phyloP scores from a whole-genome alignment of 2,329 filamentous ascomycete species.

The Penicillium thymicola region DNA sequence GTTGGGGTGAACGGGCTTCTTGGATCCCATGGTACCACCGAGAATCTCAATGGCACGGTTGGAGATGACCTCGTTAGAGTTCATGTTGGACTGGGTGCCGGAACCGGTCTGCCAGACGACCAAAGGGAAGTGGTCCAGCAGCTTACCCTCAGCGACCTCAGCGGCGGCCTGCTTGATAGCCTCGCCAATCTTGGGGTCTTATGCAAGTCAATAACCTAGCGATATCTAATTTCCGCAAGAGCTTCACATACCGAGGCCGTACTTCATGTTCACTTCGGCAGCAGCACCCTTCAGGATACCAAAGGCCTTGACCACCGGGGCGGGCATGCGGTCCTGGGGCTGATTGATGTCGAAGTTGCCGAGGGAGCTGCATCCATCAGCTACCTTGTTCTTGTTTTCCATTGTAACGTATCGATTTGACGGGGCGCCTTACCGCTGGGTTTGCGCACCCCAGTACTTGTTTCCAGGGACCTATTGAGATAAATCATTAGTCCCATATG shows the following conservation, averaged over 20 bases:
- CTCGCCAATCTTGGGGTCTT: slow-evolving; percentile 82
- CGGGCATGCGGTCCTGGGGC: slow-evolving; percentile 97
- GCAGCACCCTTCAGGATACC: slow-evolving; percentile 97
- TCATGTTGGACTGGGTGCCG: slow-evolving; percentile 99
- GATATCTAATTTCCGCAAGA: neutral
- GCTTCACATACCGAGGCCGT: slow-evolving; percentile 63
- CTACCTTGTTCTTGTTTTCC: slow-evolving; percentile 5
- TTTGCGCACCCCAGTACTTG: slow-evolving; percentile 99
- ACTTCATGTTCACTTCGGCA: slow-evolving; percentile 92
- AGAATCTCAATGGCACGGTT: slow-evolving; percentile 98
- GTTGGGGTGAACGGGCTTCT: slow-evolving; percentile 98
- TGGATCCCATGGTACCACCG: slow-evolving; percentile 87
- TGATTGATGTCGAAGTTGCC: slow-evolving; percentile 99
- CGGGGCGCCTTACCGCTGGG: slow-evolving; percentile 61
- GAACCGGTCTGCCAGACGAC: slow-evolving; percentile 99
- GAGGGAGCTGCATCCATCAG: slow-evolving; percentile 59
- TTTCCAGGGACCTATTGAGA: slow-evolving; percentile 65
- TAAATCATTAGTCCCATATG: slow-evolving; percentile 14
- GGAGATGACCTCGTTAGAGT: slow-evolving; percentile 99
- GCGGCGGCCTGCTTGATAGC: slow-evolving; percentile 92
- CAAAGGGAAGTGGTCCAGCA: slow-evolving; percentile 94
- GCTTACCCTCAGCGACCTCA: slow-evolving; percentile 90
- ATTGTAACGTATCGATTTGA: slow-evolving; percentile 1
- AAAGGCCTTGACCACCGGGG: slow-evolving; percentile 86
- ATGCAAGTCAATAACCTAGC: slow-evolving; percentile 11